Percentiles rank a stretch among this genome's conserved stretches.
These are phyloP conservation scores for Aspergillus nomiae DNA, from an alignment of 2,329 filamentous ascomycete species.

Conservation along the genomic window DNA sequence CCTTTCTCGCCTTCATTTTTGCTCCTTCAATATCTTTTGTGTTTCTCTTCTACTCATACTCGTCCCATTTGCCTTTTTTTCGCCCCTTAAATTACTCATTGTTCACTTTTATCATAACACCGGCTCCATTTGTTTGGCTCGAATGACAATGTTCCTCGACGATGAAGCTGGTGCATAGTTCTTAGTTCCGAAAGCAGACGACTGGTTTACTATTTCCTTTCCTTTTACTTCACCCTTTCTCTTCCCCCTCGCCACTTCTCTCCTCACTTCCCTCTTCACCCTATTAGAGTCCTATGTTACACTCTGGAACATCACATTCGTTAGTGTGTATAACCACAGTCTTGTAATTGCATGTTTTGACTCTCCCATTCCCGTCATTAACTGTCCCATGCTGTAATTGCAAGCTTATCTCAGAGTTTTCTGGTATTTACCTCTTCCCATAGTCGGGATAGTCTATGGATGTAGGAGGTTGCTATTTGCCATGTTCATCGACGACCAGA, in stretches of 20 bases:
- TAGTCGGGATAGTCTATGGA: conserved; percentile 11
- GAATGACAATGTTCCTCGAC: conserved; percentile 10
- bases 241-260: conserved; percentile 14
- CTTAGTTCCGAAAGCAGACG: conserved; percentile 26
- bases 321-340: conserved; percentile 21
- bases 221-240: neutral
- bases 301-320: conserved; percentile 10
- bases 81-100: conserved; percentile 3
- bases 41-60: neutral
- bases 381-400: conserved; percentile 18
- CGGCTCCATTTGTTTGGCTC: conserved; percentile 10
- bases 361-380: conserved; percentile 15
- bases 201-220: conserved; percentile 18
- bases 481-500: neutral
- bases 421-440: neutral
- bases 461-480: neutral
- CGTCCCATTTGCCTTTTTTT: conserved; percentile 2
- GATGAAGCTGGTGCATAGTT: conserved; percentile 22
- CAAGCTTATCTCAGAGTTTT: neutral
- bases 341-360: conserved; percentile 6
- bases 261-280: neutral
- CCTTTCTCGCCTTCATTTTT: conserved; percentile 1
- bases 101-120: conserved; percentile 7
- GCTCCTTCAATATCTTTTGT: neutral
- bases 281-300: conserved; percentile 22